phyloP scores from a whole-genome alignment of 257 asterid species.

The Buddleja alternifolia region DNA sequence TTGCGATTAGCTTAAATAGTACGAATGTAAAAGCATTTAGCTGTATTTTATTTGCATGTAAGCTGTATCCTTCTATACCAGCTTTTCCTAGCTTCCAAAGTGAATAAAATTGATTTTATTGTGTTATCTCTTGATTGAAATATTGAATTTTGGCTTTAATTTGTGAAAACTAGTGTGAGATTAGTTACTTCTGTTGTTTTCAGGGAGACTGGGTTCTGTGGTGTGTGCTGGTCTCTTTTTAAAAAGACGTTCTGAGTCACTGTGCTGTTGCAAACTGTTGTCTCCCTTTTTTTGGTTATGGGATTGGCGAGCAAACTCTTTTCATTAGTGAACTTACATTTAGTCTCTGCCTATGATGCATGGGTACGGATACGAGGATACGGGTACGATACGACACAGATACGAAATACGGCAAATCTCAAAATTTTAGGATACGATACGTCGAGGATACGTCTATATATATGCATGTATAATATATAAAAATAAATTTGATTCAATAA shows the following conservation, averaged over 20 bases:
- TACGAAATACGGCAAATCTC: too few species aligned
- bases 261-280: neutral
- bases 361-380: too few species aligned
- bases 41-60: slow-evolving; percentile 5
- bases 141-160: neutral
- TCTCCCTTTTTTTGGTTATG: neutral
- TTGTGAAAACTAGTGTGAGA: slow-evolving; percentile 5
- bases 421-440: too few species aligned
- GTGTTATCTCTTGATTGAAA: neutral
- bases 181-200: neutral
- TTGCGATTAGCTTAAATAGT: slow-evolving; percentile 5
- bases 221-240: neutral
- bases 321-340: slow-evolving; percentile 5
- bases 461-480: too few species aligned
- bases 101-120: too few species aligned
- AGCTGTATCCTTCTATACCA: too few species aligned
- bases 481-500: too few species aligned
- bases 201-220: neutral
- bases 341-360: too few species aligned
- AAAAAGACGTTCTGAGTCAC: neutral
- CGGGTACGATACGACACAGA: too few species aligned
- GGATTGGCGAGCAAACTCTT: neutral
- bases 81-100: too few species aligned
- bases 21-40: slow-evolving; percentile 10
- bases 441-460: too few species aligned